Conservation (phyloP, 2,329 filamentous ascomycete genomes). For the Cytospora chrysosperma region DNA sequence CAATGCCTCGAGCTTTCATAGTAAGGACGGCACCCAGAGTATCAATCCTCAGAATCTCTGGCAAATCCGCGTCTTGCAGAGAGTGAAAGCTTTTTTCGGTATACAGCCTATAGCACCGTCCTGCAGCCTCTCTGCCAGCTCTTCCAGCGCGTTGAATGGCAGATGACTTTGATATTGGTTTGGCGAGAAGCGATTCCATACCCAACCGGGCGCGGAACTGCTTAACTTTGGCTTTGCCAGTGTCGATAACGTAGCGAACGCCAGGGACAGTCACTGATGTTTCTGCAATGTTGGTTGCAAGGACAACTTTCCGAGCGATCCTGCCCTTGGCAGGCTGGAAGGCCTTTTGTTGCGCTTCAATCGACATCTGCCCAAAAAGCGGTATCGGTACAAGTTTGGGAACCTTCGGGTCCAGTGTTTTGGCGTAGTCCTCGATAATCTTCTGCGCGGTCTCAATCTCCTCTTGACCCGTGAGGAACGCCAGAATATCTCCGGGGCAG, state of each 20-base stretch:
- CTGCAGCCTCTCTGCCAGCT: conserved; percentile 87
- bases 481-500: conserved; percentile 89
- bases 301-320: conserved; percentile 82
- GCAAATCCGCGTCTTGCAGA: conserved; percentile 71
- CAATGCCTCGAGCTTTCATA: conserved; percentile 88
- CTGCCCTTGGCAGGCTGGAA: conserved; percentile 72
- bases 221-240: conserved; percentile 91
- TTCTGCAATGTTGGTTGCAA: conserved; percentile 98
- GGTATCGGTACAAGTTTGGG: conserved; percentile 74
- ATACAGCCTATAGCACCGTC: conserved; percentile 87
- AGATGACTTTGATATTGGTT: conserved; percentile 89
- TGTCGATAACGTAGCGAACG: conserved; percentile 87
- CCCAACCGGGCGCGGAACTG: conserved; percentile 82
- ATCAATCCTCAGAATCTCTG: conserved; percentile 90
- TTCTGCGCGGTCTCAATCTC: conserved; percentile 82
- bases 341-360: conserved; percentile 80
- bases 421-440: conserved; percentile 76
- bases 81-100: conserved; percentile 72
- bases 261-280: conserved; percentile 95
- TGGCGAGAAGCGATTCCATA: conserved; percentile 85
- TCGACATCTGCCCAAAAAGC: conserved; percentile 86
- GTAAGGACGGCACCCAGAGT: conserved; percentile 82
- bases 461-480: conserved; percentile 90
- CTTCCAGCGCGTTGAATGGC: conserved; percentile 89
- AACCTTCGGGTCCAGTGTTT: conserved; percentile 69